Evolutionary conservation across 441 rosid species (phyloP), one percentile per base, ranked within the genome.

Genomic region (Bocquillonia castaneifolia): DNA sequence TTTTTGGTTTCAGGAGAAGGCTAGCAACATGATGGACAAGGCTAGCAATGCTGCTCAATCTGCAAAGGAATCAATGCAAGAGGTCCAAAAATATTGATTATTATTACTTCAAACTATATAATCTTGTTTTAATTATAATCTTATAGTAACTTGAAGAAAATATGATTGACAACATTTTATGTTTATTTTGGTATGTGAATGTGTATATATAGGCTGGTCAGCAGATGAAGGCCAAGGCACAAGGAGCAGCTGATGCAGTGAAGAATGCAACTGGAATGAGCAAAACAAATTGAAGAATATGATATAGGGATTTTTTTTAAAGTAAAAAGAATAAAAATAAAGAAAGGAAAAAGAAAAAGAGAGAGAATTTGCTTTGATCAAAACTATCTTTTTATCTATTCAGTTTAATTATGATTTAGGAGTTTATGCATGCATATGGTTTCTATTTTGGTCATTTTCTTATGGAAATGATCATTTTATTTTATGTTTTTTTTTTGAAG

Each of bases 191-290:
- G 28, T 28, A 44, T 34, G 40, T 47, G 37, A 23, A 31, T n/a
- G n/a, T n/a, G 40, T 5, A 26, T 0, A 15, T 44, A 66, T 40
- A 88, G 97, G 80, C 88, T 17, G 88, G 92, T 10, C 79, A 83
- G 77, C 82, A 81, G 81, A 34, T 85, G 67, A 77, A 78, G 76
- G 78, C 55, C 6, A 83, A 83, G 72, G 89, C 93, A 71, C 78
- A 77, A 51, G 91, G 81, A 45, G 93, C 92, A 29, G 79, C 84
- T 37, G 88, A 86, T 15, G 81, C 91, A 9, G 84, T 80, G 59
- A 89, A 81, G 84, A 68, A 86, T 64, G 91, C 90, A 15, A 85
- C 90, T 17, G 90, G 90, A 29, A 64, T 79, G 72, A 91, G 83
- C 80, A 88, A 88, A 20, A 86, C 77, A 87, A 73, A 64, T 51